Percentiles rank a stretch among this genome's conserved stretches.
phyloP scores from a whole-genome alignment of 345 rosid genomes.

The Excoecaria cochinchinensis region DNA sequence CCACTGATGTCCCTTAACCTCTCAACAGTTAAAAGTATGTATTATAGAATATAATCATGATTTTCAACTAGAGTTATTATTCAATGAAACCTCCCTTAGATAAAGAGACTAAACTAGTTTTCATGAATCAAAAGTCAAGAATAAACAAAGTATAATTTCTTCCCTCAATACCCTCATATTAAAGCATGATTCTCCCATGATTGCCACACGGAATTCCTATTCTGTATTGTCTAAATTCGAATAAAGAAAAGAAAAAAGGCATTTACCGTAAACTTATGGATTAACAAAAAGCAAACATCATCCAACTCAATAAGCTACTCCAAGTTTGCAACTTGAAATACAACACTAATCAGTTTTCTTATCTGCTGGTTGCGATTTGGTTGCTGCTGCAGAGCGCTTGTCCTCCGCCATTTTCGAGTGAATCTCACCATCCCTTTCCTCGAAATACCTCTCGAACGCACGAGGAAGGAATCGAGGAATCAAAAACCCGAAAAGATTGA shows the following conservation, averaged over 20 bases:
- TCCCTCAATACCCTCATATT: too few species aligned
- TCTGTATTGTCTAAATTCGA: too few species aligned
- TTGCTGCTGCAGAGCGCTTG: constrained; percentile 32
- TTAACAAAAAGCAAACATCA: too few species aligned
- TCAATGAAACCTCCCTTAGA: background rate
- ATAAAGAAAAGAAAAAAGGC: too few species aligned
- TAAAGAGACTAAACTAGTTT: background rate
- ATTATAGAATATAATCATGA: background rate
- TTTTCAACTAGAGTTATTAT: constrained; percentile 1
- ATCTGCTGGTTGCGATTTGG: constrained; percentile 31
- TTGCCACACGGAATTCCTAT: background rate
- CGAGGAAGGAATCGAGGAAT: constrained; percentile 80
- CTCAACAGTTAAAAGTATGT: constrained; percentile 8
- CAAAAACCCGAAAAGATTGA: constrained; percentile 69
- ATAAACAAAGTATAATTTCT: background rate
- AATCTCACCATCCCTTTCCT: constrained; percentile 55
- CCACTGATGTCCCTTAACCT: constrained; percentile 13
- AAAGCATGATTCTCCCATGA: background rate
- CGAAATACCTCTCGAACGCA: constrained; percentile 69
- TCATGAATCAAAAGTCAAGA: background rate
- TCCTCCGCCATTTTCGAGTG: constrained; percentile 57
- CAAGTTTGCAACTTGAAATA: background rate
- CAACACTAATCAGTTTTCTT: constrained; percentile 48
- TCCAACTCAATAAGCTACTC: too few species aligned
- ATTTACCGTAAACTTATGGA: too few species aligned